Base-by-base conservation (phyloP, 2,329 filamentous ascomycete genomes). In the Volutella citrinella region DNA sequence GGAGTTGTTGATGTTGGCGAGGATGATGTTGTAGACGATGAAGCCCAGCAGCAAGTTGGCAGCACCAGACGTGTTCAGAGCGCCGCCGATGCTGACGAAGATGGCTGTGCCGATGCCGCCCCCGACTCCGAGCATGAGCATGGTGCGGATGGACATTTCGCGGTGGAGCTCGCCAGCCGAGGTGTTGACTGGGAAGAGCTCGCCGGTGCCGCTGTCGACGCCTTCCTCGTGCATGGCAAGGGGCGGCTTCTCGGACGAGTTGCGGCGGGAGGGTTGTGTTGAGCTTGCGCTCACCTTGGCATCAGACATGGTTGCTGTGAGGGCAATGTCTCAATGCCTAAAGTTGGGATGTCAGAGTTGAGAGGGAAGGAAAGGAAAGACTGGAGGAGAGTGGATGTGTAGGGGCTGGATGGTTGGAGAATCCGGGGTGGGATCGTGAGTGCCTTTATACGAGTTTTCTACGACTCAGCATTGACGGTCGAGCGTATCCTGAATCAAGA, bases 1-100 rank as follows among this genome's bases (percentile, higher is more conserved):
- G 38, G 68, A 71, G 50, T 80, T 81, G 65, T 80, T 81, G 49
- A 82, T 71, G 27, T 77, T 59, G 13, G 61, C 76, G 36, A 82
- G 63, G 36, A 80, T 52, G 46, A 61, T 51, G 22, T 62, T 63
- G 51, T 81, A 78, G 21, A 76, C 38, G 16, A 64, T 60, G 52
- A 74, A 82, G 16, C 72, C 76, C 35, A 82, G 51, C 38, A 83
- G 64, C 23, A 82, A 58, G 38, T 66, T 71, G 30, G 59, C 60
- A 1, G 64, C 62, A 5, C 64, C 64, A 15, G 61, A 63, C 7
- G 39, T 39, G 33, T 54, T 53, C 12, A 67, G 56, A 19, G 74
- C 76, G 38, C 61, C 61, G 30, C 77, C 76, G 38, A 82, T 80
- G 45, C 66, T 73, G 48, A 80, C 70, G 57, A 79, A 80, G 36